Conservation (phyloP, 345 rosid genomes). For the Toxicodendron radicans region DNA sequence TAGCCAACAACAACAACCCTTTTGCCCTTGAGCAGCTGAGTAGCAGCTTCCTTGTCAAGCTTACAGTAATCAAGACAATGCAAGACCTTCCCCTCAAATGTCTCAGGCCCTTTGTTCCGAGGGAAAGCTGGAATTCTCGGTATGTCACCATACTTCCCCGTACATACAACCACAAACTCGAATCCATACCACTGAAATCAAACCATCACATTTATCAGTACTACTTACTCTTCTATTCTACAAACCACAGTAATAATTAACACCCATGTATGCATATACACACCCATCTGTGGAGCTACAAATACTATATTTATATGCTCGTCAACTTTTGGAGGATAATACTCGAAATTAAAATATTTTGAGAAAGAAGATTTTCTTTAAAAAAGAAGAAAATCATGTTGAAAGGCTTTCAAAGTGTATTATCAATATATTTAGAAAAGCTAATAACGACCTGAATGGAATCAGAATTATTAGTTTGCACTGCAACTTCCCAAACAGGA, state of each 20-base stretch:
- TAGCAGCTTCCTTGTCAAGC: slow-evolving; percentile 62
- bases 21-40: slow-evolving; percentile 53
- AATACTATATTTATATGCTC: not conserved
- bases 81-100: slow-evolving; percentile 65
- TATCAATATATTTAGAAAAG: not conserved
- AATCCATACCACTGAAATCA: slow-evolving; percentile 67
- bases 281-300: not conserved
- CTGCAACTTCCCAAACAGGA: slow-evolving; percentile 83
- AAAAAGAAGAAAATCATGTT: too few species aligned
- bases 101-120: slow-evolving; percentile 57
- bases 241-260: not conserved
- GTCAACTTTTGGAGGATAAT: not conserved
- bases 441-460: slow-evolving; percentile 50
- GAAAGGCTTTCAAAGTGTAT: not conserved
- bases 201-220: not conserved
- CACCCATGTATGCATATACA: not conserved
- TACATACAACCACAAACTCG: slow-evolving; percentile 71
- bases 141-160: slow-evolving; percentile 81
- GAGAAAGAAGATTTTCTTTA: not conserved
- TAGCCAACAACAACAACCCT: slow-evolving; percentile 74
- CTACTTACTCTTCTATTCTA: not conserved
- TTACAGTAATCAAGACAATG: slow-evolving; percentile 85
- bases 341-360: not conserved
- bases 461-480: slow-evolving; percentile 49
- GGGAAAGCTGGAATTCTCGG: slow-evolving; percentile 61